Evolutionary conservation across 306 rosid species (phyloP).

Genomic region (Fragaria nilgerrensis): DNA sequence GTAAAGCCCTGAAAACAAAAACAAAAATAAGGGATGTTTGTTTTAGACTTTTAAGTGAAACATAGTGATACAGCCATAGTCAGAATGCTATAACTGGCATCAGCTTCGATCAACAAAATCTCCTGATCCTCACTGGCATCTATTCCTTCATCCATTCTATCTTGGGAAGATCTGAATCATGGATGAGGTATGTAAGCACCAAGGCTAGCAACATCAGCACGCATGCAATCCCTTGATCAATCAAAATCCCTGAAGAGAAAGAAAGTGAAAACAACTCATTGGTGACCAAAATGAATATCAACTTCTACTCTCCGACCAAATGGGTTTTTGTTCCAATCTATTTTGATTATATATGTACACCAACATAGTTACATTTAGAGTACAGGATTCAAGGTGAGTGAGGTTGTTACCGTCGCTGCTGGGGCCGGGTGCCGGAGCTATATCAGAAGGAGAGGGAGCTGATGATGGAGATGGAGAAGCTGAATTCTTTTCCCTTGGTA

Average conservation of each 20-base stretch:
- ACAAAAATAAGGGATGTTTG: background rate
- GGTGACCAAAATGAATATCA: background rate
- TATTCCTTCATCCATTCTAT: background rate
- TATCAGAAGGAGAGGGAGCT: background rate
- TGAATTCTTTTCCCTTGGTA: background rate
- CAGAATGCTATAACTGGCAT: conserved; percentile 11
- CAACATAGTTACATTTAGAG: background rate
- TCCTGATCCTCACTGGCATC: background rate
- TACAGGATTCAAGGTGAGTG: background rate
- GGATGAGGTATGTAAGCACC: conserved; percentile 61
- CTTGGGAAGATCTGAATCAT: conserved; percentile 39
- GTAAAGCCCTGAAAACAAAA: background rate
- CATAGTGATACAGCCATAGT: background rate
- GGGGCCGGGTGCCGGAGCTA: background rate
- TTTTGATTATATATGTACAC: background rate
- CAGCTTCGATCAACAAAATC: background rate
- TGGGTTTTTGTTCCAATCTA: background rate
- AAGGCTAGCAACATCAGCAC: conserved; percentile 54
- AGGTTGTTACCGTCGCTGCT: background rate
- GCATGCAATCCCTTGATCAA: conserved; percentile 68
- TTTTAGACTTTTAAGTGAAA: background rate
- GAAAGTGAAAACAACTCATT: background rate
- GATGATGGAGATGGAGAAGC: background rate
- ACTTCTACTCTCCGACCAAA: background rate
- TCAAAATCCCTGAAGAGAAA: conserved; percentile 42